Percentiles rank a stretch among this genome's conserved stretches.
phyloP scores from a whole-genome alignment of 2,329 filamentous ascomycete genomes.

The Claviceps sorghi region DNA sequence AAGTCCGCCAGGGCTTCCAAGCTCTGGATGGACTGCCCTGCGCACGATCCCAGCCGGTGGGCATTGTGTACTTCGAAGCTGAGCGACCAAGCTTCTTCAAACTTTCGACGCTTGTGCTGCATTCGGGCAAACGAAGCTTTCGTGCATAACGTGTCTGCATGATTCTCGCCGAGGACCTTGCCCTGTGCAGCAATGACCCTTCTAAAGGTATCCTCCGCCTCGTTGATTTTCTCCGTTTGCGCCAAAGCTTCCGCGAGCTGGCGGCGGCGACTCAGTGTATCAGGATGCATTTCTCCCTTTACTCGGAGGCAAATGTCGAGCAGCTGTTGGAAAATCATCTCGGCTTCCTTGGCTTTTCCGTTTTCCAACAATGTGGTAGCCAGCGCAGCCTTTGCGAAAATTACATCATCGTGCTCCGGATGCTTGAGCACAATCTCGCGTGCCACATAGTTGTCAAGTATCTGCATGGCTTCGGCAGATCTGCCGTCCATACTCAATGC shows the following conservation, averaged over 20 bases:
- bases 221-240: too few species aligned
- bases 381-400: too few species aligned
- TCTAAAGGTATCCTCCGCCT: too few species aligned
- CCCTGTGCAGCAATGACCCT: neutral
- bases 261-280: too few species aligned
- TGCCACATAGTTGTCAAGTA: neutral
- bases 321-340: too few species aligned
- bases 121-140: neutral
- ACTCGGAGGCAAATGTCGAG: too few species aligned
- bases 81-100: neutral
- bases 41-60: neutral
- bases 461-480: neutral
- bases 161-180: neutral
- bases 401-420: neutral
- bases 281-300: too few species aligned
- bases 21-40: rapidly evolving
- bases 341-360: too few species aligned
- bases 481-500: neutral
- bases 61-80: too few species aligned
- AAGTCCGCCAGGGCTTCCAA: neutral
- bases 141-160: neutral
- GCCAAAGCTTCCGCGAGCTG: too few species aligned
- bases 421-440: neutral
- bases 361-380: too few species aligned
- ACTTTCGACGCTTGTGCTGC: neutral